phyloP scores from a whole-genome alignment of 176 grass and related monocot species.

The Triticum aestivum region IWGSC_CS_RefSeq_v2.1 NC_057813.1:137492321-137492820 shows the following conservation, averaged over 20 bases:
- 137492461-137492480: conserved; percentile 65
- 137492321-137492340: conserved; percentile 92
- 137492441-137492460: conserved; percentile 71
- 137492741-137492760: too few species aligned
- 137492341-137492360: conserved; percentile 96
- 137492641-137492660: conserved; percentile 59
- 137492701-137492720: not conserved
- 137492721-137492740: not conserved
- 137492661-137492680: conserved; percentile 40
- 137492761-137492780: not conserved
- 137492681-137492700: conserved; percentile 3
- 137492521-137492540: not conserved
- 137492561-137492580: not conserved
- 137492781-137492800: not conserved
- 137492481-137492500: conserved; percentile 35
- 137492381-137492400: conserved; percentile 73
- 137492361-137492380: conserved; percentile 78
- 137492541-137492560: conserved; percentile 32
- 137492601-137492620: conserved; percentile 45
- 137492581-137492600: conserved; percentile 19
- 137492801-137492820: not conserved
- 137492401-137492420: conserved; percentile 64
- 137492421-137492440: conserved; percentile 66
- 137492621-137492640: not conserved
- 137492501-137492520: not conserved